Conservation (phyloP, 805 yeast species). For the Pichia membranifaciens region DNA sequence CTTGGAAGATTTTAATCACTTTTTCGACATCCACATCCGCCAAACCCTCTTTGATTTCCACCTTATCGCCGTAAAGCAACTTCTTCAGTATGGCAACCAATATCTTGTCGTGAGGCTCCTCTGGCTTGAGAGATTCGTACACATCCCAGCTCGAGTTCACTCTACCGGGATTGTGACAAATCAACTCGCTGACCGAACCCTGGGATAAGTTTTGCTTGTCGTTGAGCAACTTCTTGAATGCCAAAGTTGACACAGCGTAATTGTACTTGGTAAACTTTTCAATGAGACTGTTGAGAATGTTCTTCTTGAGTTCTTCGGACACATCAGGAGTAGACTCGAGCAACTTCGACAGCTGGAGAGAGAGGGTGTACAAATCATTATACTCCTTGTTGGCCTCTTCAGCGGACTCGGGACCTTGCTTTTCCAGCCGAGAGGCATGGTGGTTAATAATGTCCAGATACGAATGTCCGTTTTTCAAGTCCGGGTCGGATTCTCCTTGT, state of each 20-base stretch:
- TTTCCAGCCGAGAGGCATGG: slow-evolving; percentile 9
- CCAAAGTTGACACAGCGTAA: slow-evolving; percentile 23
- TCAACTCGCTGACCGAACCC: slow-evolving; percentile 21
- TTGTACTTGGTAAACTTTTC: slow-evolving; percentile 23
- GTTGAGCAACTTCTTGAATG: slow-evolving; percentile 9
- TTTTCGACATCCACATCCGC: slow-evolving; percentile 13
- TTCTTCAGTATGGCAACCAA: slow-evolving; percentile 18
- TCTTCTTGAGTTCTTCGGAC: slow-evolving; percentile 11
- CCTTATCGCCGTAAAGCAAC: slow-evolving; percentile 20
- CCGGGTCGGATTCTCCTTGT: slow-evolving; percentile 4
- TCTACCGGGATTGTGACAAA: slow-evolving; percentile 34
- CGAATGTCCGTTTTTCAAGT: slow-evolving; percentile 5
- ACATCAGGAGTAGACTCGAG: slow-evolving; percentile 13
- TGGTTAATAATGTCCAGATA: slow-evolving; percentile 12
- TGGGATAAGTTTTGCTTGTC: slow-evolving; percentile 9
- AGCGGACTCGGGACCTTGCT: background rate
- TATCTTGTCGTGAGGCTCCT: slow-evolving; percentile 10
- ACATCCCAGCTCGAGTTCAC: slow-evolving; percentile 31
- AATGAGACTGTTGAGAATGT: slow-evolving; percentile 22
- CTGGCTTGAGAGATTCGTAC: slow-evolving; percentile 15
- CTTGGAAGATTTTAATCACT: slow-evolving; percentile 13
- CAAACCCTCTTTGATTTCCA: slow-evolving; percentile 20
- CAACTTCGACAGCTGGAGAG: slow-evolving; percentile 10
- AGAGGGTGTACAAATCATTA: slow-evolving; percentile 12
- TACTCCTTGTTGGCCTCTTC: slow-evolving; percentile 11